Percentiles rank a stretch among this genome's conserved stretches.
phyloP scores from a whole-genome alignment of 495 filamentous ascomycete genomes.

The Chaetomidium leptoderma region DNA sequence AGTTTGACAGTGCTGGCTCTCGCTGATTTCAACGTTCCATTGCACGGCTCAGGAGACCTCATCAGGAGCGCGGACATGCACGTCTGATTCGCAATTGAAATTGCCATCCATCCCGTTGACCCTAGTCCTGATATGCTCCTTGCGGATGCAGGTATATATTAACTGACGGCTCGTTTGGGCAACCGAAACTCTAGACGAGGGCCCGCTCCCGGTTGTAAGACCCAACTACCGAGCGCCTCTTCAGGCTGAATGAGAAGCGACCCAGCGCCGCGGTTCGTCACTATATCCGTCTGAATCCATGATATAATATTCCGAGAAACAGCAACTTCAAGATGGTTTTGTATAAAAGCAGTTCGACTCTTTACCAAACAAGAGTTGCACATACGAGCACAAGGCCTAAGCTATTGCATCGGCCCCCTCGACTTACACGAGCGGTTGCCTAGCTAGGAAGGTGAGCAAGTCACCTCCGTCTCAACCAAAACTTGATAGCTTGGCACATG shows the following conservation, averaged over 20 bases:
- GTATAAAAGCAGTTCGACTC: background rate
- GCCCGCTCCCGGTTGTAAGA: background rate
- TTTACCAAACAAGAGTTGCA: background rate
- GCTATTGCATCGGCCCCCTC: background rate
- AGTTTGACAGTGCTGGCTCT: background rate
- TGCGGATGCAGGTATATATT: slow-evolving; percentile 4
- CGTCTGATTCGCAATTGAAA: slow-evolving; percentile 14
- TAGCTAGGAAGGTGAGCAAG: slow-evolving; percentile 13
- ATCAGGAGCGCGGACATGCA: slow-evolving; percentile 7
- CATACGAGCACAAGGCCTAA: background rate
- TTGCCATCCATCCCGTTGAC: slow-evolving; percentile 8
- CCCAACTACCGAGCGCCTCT: background rate
- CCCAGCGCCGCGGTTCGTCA: background rate
- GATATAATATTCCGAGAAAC: background rate
- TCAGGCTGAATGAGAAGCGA: slow-evolving; percentile 8
- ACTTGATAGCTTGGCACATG: slow-evolving; percentile 12
- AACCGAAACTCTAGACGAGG: slow-evolving; percentile 11
- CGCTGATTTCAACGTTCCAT: slow-evolving; percentile 14
- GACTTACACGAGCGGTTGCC: slow-evolving; percentile 6
- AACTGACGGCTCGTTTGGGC: slow-evolving; percentile 9
- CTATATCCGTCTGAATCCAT: background rate
- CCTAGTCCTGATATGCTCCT: slow-evolving; percentile 1
- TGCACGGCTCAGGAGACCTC: slow-evolving; percentile 14
- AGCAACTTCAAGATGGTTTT: background rate
- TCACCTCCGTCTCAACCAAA: background rate